A percentile compares a stretch with the other conserved stretches of the same genome.
Conservation (phyloP, 257 asterid species). For the Solanum habrochaites region DNA sequence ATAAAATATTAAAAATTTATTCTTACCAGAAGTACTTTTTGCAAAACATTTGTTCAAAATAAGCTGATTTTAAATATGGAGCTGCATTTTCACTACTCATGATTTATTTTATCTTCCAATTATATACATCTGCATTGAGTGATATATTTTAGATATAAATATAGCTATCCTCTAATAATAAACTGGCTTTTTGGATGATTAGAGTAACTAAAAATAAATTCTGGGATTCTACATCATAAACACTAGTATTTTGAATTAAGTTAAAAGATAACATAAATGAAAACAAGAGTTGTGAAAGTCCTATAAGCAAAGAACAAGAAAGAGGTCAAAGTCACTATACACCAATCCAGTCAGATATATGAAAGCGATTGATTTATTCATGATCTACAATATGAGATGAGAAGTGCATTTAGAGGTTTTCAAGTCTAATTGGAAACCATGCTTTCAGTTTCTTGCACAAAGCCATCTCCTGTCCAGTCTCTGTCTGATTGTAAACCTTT, state of each 20-base stretch:
- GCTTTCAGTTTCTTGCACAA: conserved; percentile 79
- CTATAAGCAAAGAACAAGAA: not conserved
- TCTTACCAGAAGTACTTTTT: not conserved
- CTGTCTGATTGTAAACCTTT: conserved; percentile 78
- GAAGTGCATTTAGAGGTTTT: not conserved
- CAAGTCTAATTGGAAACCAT: conserved; percentile 36
- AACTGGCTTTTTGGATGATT: not conserved
- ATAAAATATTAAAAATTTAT: too few species aligned
- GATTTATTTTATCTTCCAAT: not conserved
- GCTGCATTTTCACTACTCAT: not conserved
- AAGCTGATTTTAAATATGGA: not conserved
- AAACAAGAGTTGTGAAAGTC: not conserved
- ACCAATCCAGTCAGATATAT: not conserved
- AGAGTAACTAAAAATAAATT: not conserved
- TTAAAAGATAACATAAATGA: not conserved
- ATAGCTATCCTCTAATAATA: not conserved
- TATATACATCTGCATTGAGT: not conserved
- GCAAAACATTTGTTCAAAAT: not conserved
- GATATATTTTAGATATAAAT: not conserved
- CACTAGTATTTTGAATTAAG: not conserved
- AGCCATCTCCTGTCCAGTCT: conserved; percentile 99
- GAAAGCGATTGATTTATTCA: not conserved
- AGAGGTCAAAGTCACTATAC: not conserved
- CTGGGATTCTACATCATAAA: not conserved
- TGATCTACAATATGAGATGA: not conserved